Percentiles rank a stretch among this genome's conserved stretches.
Evolutionary conservation across 169 alveolate species (phyloP).

Genomic region (Plasmodium ovale): DNA sequence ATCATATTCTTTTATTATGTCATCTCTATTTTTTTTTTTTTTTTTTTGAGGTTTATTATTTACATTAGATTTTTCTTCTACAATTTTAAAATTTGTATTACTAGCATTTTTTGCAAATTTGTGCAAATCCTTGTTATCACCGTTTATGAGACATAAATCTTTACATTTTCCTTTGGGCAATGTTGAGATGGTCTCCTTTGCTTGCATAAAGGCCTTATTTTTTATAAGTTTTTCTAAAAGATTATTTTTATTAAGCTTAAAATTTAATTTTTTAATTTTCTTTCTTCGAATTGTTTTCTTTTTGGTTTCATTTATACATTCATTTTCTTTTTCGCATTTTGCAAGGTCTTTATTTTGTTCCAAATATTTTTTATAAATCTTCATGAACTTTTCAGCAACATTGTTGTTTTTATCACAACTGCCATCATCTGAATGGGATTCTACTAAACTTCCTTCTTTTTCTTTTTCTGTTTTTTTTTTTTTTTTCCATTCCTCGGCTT

Average conservation of each 20-base stretch:
- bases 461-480: not conserved
- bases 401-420: not conserved
- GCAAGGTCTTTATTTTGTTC: slow-evolving; percentile 36
- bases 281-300: slow-evolving; percentile 44
- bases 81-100: not conserved
- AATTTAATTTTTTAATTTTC: slow-evolving; percentile 59
- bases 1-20: slow-evolving; percentile 50
- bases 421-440: not conserved
- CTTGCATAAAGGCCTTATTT: slow-evolving; percentile 32
- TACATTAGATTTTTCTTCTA: not conserved
- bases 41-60: not conserved
- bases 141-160: not conserved
- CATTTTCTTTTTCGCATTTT: slow-evolving; percentile 48
- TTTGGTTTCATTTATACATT: slow-evolving; percentile 40
- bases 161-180: not conserved
- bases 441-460: not conserved
- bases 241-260: slow-evolving; percentile 55
- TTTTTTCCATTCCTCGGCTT: slow-evolving; percentile 8
- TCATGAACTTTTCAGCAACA: slow-evolving; percentile 40
- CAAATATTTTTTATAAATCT: slow-evolving; percentile 28
- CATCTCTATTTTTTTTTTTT: slow-evolving; percentile 7
- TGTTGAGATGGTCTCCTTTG: not conserved
- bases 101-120: not conserved
- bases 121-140: not conserved
- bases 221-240: slow-evolving; percentile 63